Base-by-base conservation (phyloP, 352 stramenopile genomes). In the Thraustotheca clavata region DNA sequence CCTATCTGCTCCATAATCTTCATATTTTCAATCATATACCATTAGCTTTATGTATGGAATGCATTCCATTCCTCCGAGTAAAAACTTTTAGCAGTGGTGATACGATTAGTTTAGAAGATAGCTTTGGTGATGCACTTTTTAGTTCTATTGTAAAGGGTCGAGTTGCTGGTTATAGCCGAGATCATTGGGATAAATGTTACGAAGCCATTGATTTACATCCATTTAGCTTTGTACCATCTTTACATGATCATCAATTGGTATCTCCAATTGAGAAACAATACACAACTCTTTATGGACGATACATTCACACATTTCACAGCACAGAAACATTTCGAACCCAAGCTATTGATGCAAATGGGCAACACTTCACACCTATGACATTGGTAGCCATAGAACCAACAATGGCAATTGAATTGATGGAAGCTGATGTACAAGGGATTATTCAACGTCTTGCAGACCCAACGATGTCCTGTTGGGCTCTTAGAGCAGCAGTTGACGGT, bases 91-190 rank as follows among this genome's bases (percentile, higher is more conserved):
- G 26, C 8, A 31, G 22, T 20, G 57, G 57, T 0, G 57, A 65
- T 46, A 16, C 43, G 2, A 11, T 65, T 4, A 55, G 57, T 46
- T 27, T 34, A 11, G 57, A 65, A 54, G 57, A 65, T 46, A 65
- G 11, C n/a, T 7, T 29, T 8, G 26, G 18, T 31, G 57, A 65
- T 16, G 24, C 1, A 12, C 43, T 65, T 24, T 50, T 50, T 14
- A 46, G 40, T 4, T 22, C 16, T 16, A 32, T 65, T 24, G 18
- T 65, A 24, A 12, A 26, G 29, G 57, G 57, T 11, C 35, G 29
- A 3, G 7, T 65, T 8, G 34, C 11, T 8, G 43, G 26, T 16
- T 41, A 65, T 46, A 65, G 57, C 26, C 57, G 57, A 14, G 57
- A 65, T 4, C 57, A 32, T 31, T 20, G 29, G 29, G 40, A 65